A percentile compares a stretch with the other conserved stretches of the same genome.
phyloP scores from a whole-genome alignment of 2,329 filamentous ascomycete genomes.

The Tetracladium maxilliforme region DNA sequence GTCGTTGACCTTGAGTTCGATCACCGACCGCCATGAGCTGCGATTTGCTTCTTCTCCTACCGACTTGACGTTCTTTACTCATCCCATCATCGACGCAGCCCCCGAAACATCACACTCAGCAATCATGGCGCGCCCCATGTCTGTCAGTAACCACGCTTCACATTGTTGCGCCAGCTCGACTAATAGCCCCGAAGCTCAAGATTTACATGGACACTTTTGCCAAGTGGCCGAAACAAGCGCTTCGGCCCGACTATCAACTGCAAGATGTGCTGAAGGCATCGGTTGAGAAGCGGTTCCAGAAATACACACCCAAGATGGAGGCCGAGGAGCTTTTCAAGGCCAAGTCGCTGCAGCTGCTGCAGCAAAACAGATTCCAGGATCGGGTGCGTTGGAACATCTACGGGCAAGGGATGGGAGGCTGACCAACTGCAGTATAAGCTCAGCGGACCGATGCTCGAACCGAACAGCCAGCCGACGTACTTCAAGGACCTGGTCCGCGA shows the following conservation, averaged over 20 bases:
- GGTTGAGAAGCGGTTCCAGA: constrained; percentile 18
- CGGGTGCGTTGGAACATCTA: constrained; percentile 30
- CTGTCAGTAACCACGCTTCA: too few relatives aligned
- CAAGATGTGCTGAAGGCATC: constrained; percentile 36
- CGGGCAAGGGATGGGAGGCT: not conserved
- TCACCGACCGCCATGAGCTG: too few relatives aligned
- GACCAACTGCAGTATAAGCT: constrained; percentile 24
- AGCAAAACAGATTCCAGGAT: constrained; percentile 42
- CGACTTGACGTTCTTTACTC: too few relatives aligned
- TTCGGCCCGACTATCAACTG: constrained; percentile 49
- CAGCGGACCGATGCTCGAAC: constrained; percentile 34
- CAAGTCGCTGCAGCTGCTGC: constrained; percentile 41
- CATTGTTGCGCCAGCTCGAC: too few relatives aligned
- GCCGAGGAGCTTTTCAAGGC: constrained; percentile 38
- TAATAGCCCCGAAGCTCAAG: too few relatives aligned
- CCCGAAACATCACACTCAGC: too few relatives aligned
- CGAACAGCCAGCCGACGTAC: constrained; percentile 49
- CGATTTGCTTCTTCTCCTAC: too few relatives aligned
- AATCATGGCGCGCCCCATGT: too few relatives aligned
- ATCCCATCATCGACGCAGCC: too few relatives aligned
- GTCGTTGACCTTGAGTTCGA: too few relatives aligned
- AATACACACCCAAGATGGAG: constrained; percentile 23
- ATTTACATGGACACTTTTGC: constrained; percentile 34
- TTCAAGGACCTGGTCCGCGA: constrained; percentile 46
- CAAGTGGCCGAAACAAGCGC: constrained; percentile 47